Evolutionary conservation across 768 basidiomycete genomes (phyloP).

Genomic region (Cyathus striatus): DNA sequence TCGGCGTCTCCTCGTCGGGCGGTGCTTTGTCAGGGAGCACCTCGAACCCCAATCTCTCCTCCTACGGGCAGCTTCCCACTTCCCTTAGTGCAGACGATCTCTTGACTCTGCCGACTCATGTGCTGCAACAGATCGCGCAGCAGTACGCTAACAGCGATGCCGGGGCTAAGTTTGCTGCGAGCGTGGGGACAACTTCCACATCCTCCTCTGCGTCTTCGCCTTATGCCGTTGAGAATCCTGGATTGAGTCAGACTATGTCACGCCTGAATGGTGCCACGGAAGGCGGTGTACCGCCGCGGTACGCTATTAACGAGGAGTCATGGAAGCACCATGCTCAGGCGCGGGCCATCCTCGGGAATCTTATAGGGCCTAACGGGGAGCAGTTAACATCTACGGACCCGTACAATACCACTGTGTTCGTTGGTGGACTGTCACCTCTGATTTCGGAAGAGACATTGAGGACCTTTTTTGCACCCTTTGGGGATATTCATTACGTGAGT

Average conservation of each 20-base stretch:
- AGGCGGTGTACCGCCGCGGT: conserved; percentile 30
- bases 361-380: conserved; percentile 84
- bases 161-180: too few relatives aligned
- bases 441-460: conserved; percentile 89
- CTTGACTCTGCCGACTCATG: conserved; percentile 38
- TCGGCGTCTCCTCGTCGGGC: background rate
- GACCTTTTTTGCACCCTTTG: conserved; percentile 90
- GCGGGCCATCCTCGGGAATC: conserved; percentile 73
- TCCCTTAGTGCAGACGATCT: conserved; percentile 51
- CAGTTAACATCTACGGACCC: conserved; percentile 86
- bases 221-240: background rate
- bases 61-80: conserved; percentile 16
- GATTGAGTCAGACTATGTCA: background rate
- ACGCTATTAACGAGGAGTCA: conserved; percentile 65
- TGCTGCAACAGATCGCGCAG: conserved; percentile 43
- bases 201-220: background rate
- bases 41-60: background rate
- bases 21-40: background rate
- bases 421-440: conserved; percentile 83
- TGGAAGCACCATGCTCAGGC: conserved; percentile 86
- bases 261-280: background rate
- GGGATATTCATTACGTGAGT: conserved; percentile 86
- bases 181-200: conserved; percentile 7
- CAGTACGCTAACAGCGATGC: conserved; percentile 37
- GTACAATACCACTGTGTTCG: conserved; percentile 96